Conservation (phyloP, 345 rosid genomes). For the Populus ilicifolia region DNA sequence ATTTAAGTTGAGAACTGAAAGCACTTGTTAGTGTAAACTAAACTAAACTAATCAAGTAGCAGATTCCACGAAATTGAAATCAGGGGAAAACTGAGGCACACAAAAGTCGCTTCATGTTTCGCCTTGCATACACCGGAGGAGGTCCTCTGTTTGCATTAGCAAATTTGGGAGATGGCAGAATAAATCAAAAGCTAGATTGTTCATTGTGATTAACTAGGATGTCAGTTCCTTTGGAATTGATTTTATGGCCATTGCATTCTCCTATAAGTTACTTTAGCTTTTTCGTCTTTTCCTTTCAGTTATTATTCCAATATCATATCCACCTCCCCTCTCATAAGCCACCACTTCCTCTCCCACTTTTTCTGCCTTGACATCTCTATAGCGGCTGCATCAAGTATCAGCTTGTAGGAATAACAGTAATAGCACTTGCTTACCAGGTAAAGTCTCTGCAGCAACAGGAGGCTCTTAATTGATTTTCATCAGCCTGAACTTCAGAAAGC, state of each 20-base stretch:
- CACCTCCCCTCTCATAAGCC: not conserved
- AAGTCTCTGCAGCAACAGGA: constrained; percentile 17
- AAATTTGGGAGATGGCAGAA: not conserved
- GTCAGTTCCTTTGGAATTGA: not conserved
- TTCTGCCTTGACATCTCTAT: not conserved
- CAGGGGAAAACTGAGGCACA: not conserved
- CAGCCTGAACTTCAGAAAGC: constrained; percentile 42
- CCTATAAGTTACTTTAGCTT: not conserved
- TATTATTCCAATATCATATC: not conserved
- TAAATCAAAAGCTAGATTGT: not conserved
- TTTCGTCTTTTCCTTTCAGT: not conserved
- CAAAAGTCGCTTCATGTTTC: not conserved
- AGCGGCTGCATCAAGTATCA: not conserved
- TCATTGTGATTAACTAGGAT: not conserved
- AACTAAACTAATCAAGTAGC: not conserved
- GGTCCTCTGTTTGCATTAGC: not conserved
- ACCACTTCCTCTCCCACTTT: not conserved
- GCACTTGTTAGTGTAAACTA: not conserved
- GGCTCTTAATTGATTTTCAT: constrained; percentile 33
- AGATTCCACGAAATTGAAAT: not conserved
- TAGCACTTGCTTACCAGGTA: constrained; percentile 20
- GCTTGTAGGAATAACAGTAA: not conserved
- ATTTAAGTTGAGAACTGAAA: not conserved
- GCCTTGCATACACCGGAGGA: not conserved
- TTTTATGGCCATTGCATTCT: not conserved